phyloP scores from a whole-genome alignment of 306 rosid genomes.

The Cucumis sativus region DNA sequence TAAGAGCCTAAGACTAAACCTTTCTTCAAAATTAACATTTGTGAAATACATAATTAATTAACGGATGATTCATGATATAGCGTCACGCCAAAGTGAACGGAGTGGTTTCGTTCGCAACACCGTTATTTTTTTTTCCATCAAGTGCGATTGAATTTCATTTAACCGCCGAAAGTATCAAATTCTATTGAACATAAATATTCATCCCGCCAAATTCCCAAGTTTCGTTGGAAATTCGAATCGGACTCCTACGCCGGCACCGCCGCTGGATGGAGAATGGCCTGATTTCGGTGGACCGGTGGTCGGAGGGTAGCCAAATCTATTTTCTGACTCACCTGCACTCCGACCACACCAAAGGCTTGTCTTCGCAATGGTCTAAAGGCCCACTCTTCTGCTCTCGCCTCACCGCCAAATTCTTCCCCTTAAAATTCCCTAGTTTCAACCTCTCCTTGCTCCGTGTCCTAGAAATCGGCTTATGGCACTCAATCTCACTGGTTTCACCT shows the following conservation, averaged over 20 bases:
- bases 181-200: background rate
- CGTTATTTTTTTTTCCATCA: too few relatives aligned
- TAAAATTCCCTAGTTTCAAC: constrained; percentile 40
- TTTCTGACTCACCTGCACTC: constrained; percentile 73
- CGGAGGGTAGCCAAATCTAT: constrained; percentile 36
- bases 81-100: too few relatives aligned
- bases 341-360: constrained; percentile 58
- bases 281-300: constrained; percentile 61
- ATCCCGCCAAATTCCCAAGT: background rate
- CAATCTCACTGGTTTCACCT: constrained; percentile 30
- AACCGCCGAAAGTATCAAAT: background rate
- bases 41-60: too few relatives aligned
- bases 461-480: constrained; percentile 26
- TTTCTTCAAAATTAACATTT: too few relatives aligned
- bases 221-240: background rate
- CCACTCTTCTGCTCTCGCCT: constrained; percentile 52
- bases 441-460: constrained; percentile 53
- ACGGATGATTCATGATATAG: too few relatives aligned
- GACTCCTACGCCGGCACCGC: background rate
- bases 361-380: constrained; percentile 45
- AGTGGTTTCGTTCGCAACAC: too few relatives aligned
- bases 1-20: too few relatives aligned
- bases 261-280: constrained; percentile 34
- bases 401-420: constrained; percentile 56
- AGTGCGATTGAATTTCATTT: too few relatives aligned